Conservation (phyloP, 345 rosid genomes). For the Streptanthus diversifolius region DNA sequence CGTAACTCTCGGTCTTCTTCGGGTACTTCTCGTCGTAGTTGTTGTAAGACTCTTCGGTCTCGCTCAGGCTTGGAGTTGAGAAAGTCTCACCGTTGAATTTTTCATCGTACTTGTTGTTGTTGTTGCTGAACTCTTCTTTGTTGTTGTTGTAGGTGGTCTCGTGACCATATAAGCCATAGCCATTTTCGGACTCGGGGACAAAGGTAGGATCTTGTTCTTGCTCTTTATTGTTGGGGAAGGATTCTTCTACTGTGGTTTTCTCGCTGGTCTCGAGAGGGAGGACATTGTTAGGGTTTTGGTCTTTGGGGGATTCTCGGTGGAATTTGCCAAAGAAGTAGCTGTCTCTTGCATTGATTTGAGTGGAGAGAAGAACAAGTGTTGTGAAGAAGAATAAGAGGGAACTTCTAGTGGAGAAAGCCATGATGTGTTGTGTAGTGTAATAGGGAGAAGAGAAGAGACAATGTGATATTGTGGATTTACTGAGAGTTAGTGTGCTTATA, state of each 20-base stretch:
- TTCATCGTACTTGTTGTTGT: slow-evolving; percentile 28
- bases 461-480: slow-evolving; percentile 15
- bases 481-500: slow-evolving; percentile 26
- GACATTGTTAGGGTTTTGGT: slow-evolving; percentile 22
- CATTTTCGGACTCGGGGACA: slow-evolving; percentile 29
- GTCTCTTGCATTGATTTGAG: slow-evolving; percentile 40
- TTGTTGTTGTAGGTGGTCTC: slow-evolving; percentile 27
- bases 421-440: slow-evolving; percentile 19
- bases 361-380: slow-evolving; percentile 27
- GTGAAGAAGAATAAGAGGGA: slow-evolving; percentile 31
- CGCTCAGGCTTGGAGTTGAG: slow-evolving; percentile 35
- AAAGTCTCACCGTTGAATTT: slow-evolving; percentile 19
- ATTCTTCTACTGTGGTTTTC: slow-evolving; percentile 26
- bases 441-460: slow-evolving; percentile 19
- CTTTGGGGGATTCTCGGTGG: slow-evolving; percentile 28
- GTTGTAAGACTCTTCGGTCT: slow-evolving; percentile 30
- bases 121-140: slow-evolving; percentile 29
- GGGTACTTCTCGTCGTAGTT: slow-evolving; percentile 33
- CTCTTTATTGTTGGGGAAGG: slow-evolving; percentile 24
- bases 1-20: slow-evolving; percentile 18
- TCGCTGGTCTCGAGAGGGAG: slow-evolving; percentile 30
- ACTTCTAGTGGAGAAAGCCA: slow-evolving; percentile 39
- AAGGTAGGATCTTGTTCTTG: slow-evolving; percentile 36
- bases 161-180: slow-evolving; percentile 40
- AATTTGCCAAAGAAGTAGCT: slow-evolving; percentile 42